Percentiles rank a stretch among this genome's conserved stretches.
Conservation (phyloP, 2,329 filamentous ascomycete species). For the Neocatenulostroma microsporum region DNA sequence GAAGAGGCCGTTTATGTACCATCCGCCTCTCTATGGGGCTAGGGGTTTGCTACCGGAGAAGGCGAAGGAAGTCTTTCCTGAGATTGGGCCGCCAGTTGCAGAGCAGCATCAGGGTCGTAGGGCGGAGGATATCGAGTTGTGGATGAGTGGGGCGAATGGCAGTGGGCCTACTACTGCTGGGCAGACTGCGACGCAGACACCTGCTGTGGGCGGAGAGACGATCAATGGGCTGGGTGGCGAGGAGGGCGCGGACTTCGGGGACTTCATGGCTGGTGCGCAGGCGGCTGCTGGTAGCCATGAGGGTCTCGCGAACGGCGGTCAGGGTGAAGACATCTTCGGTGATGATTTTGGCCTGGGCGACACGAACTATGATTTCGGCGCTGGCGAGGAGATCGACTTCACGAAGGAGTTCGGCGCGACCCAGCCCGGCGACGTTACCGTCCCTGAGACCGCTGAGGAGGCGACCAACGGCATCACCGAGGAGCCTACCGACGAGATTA, state of each 20-base stretch:
- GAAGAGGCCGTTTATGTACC: conserved; percentile 14
- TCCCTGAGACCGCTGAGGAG: too few relatives aligned
- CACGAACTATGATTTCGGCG: background rate
- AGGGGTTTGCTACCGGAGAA: conserved; percentile 13
- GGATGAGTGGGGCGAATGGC: conserved; percentile 9
- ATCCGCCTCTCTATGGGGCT: conserved; percentile 16
- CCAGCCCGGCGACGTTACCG: too few relatives aligned
- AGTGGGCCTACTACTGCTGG: background rate
- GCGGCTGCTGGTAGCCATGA: too few relatives aligned
- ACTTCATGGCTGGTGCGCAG: too few relatives aligned
- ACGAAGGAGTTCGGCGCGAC: too few relatives aligned
- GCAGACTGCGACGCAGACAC: too few relatives aligned
- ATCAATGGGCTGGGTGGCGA: too few relatives aligned
- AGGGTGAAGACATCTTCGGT: too few relatives aligned
- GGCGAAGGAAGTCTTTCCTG: conserved; percentile 1
- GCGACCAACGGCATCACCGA: too few relatives aligned
- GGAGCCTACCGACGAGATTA: background rate
- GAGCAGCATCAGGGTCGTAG: background rate
- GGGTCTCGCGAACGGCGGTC: too few relatives aligned
- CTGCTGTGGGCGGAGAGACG: too few relatives aligned
- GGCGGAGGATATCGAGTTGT: conserved; percentile 7
- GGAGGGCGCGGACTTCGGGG: too few relatives aligned
- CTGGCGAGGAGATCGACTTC: background rate
- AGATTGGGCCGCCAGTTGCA: conserved; percentile 2
- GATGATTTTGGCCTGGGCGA: conserved; percentile 1